phyloP scores from a whole-genome alignment of 441 rosid genomes.

The Hura crepitans region DNA sequence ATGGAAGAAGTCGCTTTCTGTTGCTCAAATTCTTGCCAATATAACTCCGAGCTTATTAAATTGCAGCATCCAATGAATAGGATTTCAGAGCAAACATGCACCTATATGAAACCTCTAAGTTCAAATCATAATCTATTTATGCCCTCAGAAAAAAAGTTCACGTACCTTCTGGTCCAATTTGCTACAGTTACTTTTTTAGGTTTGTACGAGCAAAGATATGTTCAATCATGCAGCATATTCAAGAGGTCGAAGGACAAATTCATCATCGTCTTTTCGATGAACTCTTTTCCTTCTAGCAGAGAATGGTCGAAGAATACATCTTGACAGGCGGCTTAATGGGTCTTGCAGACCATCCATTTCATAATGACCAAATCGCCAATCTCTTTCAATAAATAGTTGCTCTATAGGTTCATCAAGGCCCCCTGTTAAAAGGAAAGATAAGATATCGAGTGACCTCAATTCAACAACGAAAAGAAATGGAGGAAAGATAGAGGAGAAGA shows the following conservation, averaged over 20 bases:
- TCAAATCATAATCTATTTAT: background rate
- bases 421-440: conserved; percentile 38
- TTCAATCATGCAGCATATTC: conserved; percentile 24
- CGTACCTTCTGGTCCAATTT: background rate
- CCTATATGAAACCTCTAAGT: background rate
- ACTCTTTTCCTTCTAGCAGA: conserved; percentile 40
- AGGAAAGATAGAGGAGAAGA: background rate
- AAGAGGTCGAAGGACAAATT: conserved; percentile 48
- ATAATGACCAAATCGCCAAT: conserved; percentile 97
- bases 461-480: background rate
- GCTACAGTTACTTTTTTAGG: background rate
- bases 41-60: too few species aligned
- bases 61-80: too few species aligned
- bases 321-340: conserved; percentile 59
- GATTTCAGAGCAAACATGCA: too few species aligned
- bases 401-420: conserved; percentile 80
- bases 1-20: too few species aligned
- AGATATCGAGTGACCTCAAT: background rate
- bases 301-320: conserved; percentile 48
- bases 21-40: too few species aligned
- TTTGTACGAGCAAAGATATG: background rate
- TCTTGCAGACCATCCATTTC: conserved; percentile 95
- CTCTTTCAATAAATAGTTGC: conserved; percentile 55
- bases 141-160: background rate
- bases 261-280: conserved; percentile 33